These are phyloP conservation scores for Aspergillus affinis DNA, from an alignment of 495 filamentous ascomycete genomes.

Conservation along the genomic window DNA sequence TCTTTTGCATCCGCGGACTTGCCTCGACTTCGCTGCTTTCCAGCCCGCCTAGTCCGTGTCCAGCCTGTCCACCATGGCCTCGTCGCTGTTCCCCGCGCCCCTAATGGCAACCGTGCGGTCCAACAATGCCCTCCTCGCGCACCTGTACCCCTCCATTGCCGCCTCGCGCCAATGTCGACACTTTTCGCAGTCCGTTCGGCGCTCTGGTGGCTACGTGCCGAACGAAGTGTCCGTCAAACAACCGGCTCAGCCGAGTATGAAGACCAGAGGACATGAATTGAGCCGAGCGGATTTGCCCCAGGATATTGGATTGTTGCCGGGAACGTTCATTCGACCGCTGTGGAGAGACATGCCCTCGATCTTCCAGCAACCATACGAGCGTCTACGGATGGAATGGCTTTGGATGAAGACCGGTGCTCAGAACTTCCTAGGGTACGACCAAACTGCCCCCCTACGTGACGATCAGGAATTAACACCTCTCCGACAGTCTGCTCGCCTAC, in stretches of 20 bases:
- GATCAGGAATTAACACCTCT: conserved; percentile 20
- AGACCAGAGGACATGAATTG: conserved; percentile 29
- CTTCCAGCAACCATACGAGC: conserved; percentile 43
- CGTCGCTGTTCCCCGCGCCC: conserved; percentile 31
- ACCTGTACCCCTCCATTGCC: conserved; percentile 7
- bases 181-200: conserved; percentile 38
- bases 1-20: conserved; percentile 1
- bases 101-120: conserved; percentile 19
- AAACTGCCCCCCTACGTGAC: background rate
- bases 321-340: conserved; percentile 61
- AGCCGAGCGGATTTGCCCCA: conserved; percentile 33
- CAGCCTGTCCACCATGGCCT: conserved; percentile 33
- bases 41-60: conserved; percentile 2
- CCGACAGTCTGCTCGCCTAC: conserved; percentile 42
- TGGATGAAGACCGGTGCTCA: conserved; percentile 41
- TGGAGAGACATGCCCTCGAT: conserved; percentile 56
- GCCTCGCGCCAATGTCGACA: conserved; percentile 33
- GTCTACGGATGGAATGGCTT: conserved; percentile 48
- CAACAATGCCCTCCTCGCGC: conserved; percentile 14
- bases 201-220: conserved; percentile 26
- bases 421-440: conserved; percentile 42
- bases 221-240: conserved; percentile 23
- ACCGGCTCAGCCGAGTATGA: conserved; percentile 44
- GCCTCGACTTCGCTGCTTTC: background rate
- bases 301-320: conserved; percentile 55